phyloP scores from a whole-genome alignment of 2,329 filamentous ascomycete species.

The Magnaporthiopsis rhizophila region DNA sequence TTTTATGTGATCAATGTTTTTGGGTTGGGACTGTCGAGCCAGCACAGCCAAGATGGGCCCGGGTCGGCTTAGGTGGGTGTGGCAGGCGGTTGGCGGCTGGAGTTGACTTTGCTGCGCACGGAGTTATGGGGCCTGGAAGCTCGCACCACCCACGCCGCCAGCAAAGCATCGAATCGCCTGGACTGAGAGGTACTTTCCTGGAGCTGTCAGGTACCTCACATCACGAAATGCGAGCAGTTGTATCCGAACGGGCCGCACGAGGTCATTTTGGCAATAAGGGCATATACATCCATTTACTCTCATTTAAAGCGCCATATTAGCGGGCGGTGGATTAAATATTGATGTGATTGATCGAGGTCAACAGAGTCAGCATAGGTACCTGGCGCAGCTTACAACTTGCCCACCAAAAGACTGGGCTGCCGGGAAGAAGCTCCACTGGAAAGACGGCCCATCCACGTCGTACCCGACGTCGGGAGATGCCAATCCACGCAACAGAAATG shows the following conservation, averaged over 20 bases:
- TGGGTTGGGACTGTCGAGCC: constrained; percentile 7
- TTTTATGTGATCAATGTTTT: constrained; percentile 4
- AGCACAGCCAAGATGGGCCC: constrained; percentile 7
- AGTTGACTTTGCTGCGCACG: neutral
- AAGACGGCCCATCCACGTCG: neutral
- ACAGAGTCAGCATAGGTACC: neutral
- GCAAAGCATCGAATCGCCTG: neutral
- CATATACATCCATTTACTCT: too few relatives aligned
- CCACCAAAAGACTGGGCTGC: neutral
- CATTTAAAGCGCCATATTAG: neutral
- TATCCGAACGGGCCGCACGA: neutral
- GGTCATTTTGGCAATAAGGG: too few relatives aligned
- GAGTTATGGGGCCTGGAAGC: neutral
- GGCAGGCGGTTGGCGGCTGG: constrained; percentile 5
- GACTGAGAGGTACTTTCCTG: neutral
- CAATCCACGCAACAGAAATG: neutral
- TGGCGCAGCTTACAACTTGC: neutral
- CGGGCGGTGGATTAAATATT: neutral
- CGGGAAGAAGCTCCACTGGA: neutral
- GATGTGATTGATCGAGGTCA: neutral
- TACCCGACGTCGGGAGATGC: neutral
- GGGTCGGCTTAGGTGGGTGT: constrained; percentile 1
- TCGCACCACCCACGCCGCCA: neutral
- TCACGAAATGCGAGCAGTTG: neutral
- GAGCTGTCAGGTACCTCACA: neutral